Evolutionary conservation across 2,329 filamentous ascomycete species (phyloP).

Genomic region (Pleomassaria siparia): DNA sequence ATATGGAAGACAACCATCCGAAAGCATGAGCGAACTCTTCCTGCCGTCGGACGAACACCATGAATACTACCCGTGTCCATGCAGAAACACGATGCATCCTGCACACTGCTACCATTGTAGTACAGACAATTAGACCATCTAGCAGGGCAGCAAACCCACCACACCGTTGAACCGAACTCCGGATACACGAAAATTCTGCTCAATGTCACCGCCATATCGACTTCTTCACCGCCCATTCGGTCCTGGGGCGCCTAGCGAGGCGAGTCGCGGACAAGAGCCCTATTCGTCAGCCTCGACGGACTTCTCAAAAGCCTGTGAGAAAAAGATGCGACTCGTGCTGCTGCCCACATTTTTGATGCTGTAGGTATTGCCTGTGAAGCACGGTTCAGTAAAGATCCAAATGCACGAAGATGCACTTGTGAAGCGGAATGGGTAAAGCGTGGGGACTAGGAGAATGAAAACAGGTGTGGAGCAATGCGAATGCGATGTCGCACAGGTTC

Average conservation of each 20-base stretch:
- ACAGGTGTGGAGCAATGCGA: background rate
- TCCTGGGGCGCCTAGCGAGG: background rate
- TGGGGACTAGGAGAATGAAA: background rate
- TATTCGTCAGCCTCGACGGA: background rate
- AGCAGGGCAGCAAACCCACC: background rate
- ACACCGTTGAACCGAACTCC: background rate
- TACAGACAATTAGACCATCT: background rate
- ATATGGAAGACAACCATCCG: background rate
- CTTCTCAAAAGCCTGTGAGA: conserved; percentile 78
- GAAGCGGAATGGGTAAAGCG: background rate
- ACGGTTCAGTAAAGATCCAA: conserved; percentile 12
- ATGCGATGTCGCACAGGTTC: conserved; percentile 5
- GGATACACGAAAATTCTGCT: background rate
- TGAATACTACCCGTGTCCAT: background rate
- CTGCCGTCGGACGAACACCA: too few species aligned
- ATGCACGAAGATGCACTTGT: background rate
- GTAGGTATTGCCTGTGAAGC: conserved; percentile 79
- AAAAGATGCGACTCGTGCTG: conserved; percentile 78
- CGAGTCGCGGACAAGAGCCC: background rate
- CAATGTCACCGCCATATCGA: conserved; percentile 15
- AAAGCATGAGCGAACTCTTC: too few species aligned
- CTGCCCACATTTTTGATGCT: conserved; percentile 81
- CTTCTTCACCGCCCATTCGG: conserved; percentile 17
- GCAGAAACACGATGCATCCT: too few species aligned
- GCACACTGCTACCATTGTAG: too few species aligned